Evolutionary conservation across 495 filamentous ascomycete genomes (phyloP).

Genomic region (Hypomontagnella monticulosa): DNA sequence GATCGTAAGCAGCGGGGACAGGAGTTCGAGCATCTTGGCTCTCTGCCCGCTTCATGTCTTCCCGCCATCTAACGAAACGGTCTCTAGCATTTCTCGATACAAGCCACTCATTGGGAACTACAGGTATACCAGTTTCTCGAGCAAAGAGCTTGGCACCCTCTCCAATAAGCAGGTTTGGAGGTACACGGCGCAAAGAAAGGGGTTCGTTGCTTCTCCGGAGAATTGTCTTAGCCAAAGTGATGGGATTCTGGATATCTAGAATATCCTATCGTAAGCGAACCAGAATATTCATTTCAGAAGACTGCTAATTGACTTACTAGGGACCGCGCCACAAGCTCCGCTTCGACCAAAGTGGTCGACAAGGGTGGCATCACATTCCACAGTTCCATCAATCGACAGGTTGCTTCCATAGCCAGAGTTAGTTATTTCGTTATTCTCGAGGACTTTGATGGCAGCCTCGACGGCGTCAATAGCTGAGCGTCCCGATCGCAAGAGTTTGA

Average conservation of each 20-base stretch:
- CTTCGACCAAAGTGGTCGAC: constrained; percentile 91
- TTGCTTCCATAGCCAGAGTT: constrained; percentile 98
- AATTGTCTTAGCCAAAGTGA: constrained; percentile 82
- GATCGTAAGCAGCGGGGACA: constrained; percentile 38
- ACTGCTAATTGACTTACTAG: constrained; percentile 65
- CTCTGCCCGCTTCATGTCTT: constrained; percentile 72
- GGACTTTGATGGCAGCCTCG: constrained; percentile 83
- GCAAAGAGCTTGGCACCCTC: constrained; percentile 87
- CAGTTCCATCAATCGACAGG: constrained; percentile 84
- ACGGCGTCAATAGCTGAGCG: constrained; percentile 89
- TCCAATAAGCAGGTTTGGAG: constrained; percentile 90
- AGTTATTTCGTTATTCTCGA: constrained; percentile 94
- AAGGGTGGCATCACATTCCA: constrained; percentile 93
- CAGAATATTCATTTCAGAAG: not conserved
- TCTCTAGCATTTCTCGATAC: constrained; percentile 77
- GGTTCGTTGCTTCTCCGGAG: constrained; percentile 76
- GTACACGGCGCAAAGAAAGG: constrained; percentile 83
- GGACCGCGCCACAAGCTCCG: constrained; percentile 89
- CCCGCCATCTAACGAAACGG: constrained; percentile 78
- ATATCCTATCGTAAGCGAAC: constrained; percentile 1
- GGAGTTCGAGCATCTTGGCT: constrained; percentile 26
- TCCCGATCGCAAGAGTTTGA: constrained; percentile 79
- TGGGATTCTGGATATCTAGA: constrained; percentile 90
- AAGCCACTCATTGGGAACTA: constrained; percentile 75
- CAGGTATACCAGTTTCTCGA: constrained; percentile 73